Percentiles rank a stretch among this genome's conserved stretches.
phyloP scores from a whole-genome alignment of 2,329 filamentous ascomycete genomes.

The Fusarium heterosporum region DNA sequence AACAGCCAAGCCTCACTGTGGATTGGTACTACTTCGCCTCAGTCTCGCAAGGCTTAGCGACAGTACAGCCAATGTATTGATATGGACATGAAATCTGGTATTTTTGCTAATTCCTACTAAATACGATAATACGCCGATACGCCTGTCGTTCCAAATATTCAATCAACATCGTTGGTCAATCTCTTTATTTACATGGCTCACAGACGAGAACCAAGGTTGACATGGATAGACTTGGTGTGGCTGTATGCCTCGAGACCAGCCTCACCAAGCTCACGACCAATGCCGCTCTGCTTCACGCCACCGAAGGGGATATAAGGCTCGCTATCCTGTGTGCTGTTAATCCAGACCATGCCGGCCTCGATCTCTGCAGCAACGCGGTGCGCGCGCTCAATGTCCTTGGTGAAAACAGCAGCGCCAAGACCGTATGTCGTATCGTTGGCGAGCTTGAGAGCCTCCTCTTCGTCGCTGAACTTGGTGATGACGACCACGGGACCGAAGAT shows the following conservation, averaged over 20 bases:
- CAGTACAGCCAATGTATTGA: neutral
- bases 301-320: conserved; percentile 46
- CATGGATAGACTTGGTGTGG: conserved; percentile 44
- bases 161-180: neutral
- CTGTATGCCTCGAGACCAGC: conserved; percentile 46
- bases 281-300: conserved; percentile 47
- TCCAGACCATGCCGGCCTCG: conserved; percentile 73
- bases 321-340: conserved; percentile 53
- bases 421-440: conserved; percentile 83
- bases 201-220: conserved; percentile 45
- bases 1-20: conserved; percentile 16
- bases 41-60: conserved; percentile 1
- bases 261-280: conserved; percentile 44
- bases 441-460: conserved; percentile 78
- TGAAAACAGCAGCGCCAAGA: conserved; percentile 84
- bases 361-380: conserved; percentile 80
- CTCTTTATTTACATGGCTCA: conserved; percentile 17
- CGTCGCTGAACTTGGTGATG: conserved; percentile 83
- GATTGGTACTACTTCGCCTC: conserved; percentile 20
- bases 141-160: conserved; percentile 12
- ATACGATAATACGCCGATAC: conserved; percentile 35
- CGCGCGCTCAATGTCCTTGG: conserved; percentile 81
- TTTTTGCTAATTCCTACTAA: conserved; percentile 13
- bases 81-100: conserved; percentile 11
- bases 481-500: conserved; percentile 89